Conservation (phyloP, 1,139 yeast genomes). For the Protomyces gravidus region DNA sequence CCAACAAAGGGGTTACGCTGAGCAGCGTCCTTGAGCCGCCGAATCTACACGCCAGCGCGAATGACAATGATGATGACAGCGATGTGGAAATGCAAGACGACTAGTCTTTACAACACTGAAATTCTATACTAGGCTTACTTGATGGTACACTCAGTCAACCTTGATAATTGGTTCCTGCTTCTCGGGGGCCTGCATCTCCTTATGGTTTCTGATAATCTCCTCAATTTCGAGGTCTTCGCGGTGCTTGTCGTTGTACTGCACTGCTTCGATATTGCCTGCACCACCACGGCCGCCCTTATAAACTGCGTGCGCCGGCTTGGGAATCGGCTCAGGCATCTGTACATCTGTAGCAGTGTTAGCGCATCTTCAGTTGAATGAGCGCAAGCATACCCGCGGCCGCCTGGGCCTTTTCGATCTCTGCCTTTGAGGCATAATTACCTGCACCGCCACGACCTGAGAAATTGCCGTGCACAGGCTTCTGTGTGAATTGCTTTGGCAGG, state of each 20-base stretch:
- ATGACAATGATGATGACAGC: background rate
- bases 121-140: too few relatives aligned
- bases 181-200: conserved; percentile 15
- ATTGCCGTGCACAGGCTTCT: conserved; percentile 18
- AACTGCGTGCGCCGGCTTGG: conserved; percentile 5
- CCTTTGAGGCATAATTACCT: conserved; percentile 7
- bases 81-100: background rate
- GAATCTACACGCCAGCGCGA: too few relatives aligned
- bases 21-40: background rate
- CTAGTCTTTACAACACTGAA: background rate
- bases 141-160: background rate
- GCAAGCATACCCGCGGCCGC: background rate
- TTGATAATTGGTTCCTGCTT: conserved; percentile 16
- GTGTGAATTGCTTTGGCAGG: conserved; percentile 11
- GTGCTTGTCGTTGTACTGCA: conserved; percentile 22
- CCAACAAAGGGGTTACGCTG: background rate
- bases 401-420: conserved; percentile 1
- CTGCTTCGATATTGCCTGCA: conserved; percentile 27
- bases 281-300: conserved; percentile 26
- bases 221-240: conserved; percentile 19
- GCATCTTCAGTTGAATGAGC: background rate
- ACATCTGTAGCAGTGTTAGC: background rate
- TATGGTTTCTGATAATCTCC: conserved; percentile 19
- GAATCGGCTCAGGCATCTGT: background rate
- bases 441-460: conserved; percentile 28